Evolutionary conservation across 768 basidiomycete species (phyloP).

Genomic region (Russula griseocarnosa): DNA sequence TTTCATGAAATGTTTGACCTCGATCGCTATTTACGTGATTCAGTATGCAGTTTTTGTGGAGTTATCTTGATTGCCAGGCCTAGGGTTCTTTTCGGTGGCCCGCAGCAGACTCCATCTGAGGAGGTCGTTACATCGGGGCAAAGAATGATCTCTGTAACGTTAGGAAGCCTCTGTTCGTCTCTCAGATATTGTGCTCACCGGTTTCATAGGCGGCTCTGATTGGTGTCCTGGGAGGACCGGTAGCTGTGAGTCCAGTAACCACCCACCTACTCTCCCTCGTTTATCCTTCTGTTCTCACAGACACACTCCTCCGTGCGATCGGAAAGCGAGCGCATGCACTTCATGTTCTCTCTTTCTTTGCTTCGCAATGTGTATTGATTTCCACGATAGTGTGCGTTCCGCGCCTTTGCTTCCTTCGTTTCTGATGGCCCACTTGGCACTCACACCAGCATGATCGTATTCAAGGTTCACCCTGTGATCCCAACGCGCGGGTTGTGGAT

Average conservation of each 20-base stretch:
- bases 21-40: not conserved
- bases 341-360: conserved; percentile 67
- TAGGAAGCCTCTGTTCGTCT: conserved; percentile 21
- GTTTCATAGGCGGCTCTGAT: conserved; percentile 52
- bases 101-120: not conserved
- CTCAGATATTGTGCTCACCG: not conserved
- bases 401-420: not conserved
- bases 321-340: conserved; percentile 72
- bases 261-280: not conserved
- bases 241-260: conserved; percentile 51
- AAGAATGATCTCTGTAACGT: conserved; percentile 61
- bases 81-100: conserved; percentile 59
- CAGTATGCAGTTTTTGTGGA: conserved; percentile 65
- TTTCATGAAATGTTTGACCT: too few species aligned
- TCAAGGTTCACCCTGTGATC: conserved; percentile 42
- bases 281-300: conserved; percentile 32
- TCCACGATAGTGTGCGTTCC: conserved; percentile 34
- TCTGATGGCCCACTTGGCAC: not conserved
- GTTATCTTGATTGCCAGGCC: conserved; percentile 83
- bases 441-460: conserved; percentile 41
- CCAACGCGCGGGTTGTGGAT: conserved; percentile 47
- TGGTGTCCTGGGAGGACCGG: conserved; percentile 62
- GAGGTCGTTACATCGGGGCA: conserved; percentile 33
- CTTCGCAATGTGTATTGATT: conserved; percentile 49
- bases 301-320: conserved; percentile 57